Conservation (phyloP, 345 rosid genomes). For the Lepidium didymum region DNA sequence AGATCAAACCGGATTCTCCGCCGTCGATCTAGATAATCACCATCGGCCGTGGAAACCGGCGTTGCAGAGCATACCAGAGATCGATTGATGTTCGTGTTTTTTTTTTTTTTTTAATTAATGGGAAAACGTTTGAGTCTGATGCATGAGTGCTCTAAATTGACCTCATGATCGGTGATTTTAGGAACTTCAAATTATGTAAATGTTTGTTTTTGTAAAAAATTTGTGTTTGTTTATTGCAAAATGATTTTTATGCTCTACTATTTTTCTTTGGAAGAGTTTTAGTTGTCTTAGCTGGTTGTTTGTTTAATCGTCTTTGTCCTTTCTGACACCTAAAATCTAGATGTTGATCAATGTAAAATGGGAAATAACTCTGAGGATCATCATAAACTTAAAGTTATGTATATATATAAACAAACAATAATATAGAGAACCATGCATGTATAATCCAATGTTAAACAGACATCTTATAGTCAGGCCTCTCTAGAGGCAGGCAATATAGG, state of each 20-base stretch:
- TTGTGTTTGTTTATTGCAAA: neutral
- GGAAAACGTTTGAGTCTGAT: neutral
- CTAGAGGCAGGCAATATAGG: too few relatives aligned
- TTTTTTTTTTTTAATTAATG: neutral
- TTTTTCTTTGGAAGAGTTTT: neutral
- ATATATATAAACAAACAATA: neutral
- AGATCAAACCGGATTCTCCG: neutral
- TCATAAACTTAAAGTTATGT: neutral
- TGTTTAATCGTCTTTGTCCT: neutral
- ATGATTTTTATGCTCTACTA: neutral
- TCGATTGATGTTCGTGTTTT: neutral
- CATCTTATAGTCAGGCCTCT: neutral
- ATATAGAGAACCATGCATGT: neutral
- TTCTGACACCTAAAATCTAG: neutral
- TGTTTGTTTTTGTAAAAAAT: neutral
- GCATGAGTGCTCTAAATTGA: constrained; percentile 1
- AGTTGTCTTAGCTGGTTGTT: neutral
- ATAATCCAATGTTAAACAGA: neutral
- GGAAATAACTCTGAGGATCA: neutral
- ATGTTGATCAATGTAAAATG: neutral
- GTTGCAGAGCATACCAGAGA: constrained; percentile 30
- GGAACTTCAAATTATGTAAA: constrained; percentile 5
- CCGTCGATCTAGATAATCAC: neutral
- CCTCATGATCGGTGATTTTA: neutral
- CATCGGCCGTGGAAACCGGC: constrained; percentile 27